Base-by-base conservation (phyloP, 371 early-diverging fungal species). In the Synchytrium microbalum region DNA sequence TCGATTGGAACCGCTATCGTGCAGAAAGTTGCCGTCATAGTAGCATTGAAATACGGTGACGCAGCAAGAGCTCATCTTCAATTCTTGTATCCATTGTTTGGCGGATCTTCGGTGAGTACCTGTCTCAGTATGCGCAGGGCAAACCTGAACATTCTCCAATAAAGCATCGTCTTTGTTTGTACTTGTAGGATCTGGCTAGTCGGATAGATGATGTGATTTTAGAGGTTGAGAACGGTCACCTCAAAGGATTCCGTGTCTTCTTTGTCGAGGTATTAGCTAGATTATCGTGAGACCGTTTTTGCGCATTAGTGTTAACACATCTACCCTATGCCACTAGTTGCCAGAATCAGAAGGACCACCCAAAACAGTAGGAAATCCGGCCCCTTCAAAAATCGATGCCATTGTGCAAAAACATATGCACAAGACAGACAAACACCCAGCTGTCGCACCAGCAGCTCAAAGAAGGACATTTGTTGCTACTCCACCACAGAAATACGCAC, bases 81-180 rank as follows among this genome's bases (percentile, higher is more conserved):
- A 61, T 79, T 79, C 59, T 57, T 79, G 65, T 75, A 71, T 55
- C 76, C 76, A 58, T 61, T 79, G 14, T 79, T 74, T 75, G 75
- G 75, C 46, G 46, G 10, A 10, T 38, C 46, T 10, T 10, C n/a
- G n/a, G n/a, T n/a, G n/a, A n/a, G n/a, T n/a, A n/a, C n/a, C n/a
- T n/a, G n/a, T n/a, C n/a, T n/a, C n/a, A n/a, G n/a, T n/a, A n/a
- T n/a, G n/a, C n/a, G n/a, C n/a, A n/a, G n/a, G n/a, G n/a, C n/a
- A n/a, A n/a, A n/a, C n/a, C n/a, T n/a, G n/a, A n/a, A n/a, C n/a
- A n/a, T n/a, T n/a, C n/a, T n/a, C n/a, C n/a, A n/a, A n/a, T n/a
- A n/a, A n/a, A n/a, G n/a, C n/a, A n/a, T n/a, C n/a, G n/a, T n/a
- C n/a, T n/a, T n/a, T n/a, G n/a, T n/a, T n/a, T n/a, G n/a, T n/a